Base-by-base conservation (phyloP, 371 early-diverging fungal species). In the Entomophthora muscae region DNA sequence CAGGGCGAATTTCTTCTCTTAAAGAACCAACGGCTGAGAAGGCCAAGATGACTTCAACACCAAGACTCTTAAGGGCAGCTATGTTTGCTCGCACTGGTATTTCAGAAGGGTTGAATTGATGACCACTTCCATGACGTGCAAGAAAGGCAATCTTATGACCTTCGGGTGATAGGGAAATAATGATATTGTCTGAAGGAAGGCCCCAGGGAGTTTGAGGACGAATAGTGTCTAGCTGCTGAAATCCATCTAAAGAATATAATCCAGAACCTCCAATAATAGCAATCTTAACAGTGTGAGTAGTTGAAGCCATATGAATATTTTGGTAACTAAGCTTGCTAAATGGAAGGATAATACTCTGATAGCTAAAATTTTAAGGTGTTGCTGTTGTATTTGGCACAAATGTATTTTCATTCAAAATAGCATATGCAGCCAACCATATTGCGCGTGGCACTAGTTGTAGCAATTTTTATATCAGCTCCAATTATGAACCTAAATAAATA, bases 261-360 rank as follows among this genome's bases (percentile, higher is more conserved):
- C 98, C 98, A 30, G 86, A 86, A 54, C 95, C 97, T 61, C 95
- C 97, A 66, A 96, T 96, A 64, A 96, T 80, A 63, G 84, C 97
- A 69, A 96, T 82, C 70, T 85, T 82, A 67, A 90, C 81, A 53
- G 23, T 53, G 21, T 3, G 26, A 53, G n/a, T 10, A 53, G n/a
- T n/a, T n/a, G n/a, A n/a, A n/a, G n/a, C n/a, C n/a, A n/a, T n/a
- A n/a, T n/a, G n/a, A n/a, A n/a, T n/a, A n/a, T n/a, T n/a, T n/a
- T n/a, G n/a, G n/a, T n/a, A n/a, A n/a, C n/a, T n/a, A n/a, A n/a
- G n/a, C n/a, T n/a, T n/a, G n/a, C n/a, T n/a, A n/a, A n/a, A n/a
- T n/a, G n/a, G n/a, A n/a, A n/a, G n/a, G n/a, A n/a, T n/a, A n/a
- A n/a, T n/a, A n/a, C n/a, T n/a, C n/a, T n/a, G n/a, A n/a, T n/a